Percentiles rank a stretch among this genome's conserved stretches.
Conservation (phyloP, 2,329 filamentous ascomycete species). For the Pezizomycotina sp. region DNA sequence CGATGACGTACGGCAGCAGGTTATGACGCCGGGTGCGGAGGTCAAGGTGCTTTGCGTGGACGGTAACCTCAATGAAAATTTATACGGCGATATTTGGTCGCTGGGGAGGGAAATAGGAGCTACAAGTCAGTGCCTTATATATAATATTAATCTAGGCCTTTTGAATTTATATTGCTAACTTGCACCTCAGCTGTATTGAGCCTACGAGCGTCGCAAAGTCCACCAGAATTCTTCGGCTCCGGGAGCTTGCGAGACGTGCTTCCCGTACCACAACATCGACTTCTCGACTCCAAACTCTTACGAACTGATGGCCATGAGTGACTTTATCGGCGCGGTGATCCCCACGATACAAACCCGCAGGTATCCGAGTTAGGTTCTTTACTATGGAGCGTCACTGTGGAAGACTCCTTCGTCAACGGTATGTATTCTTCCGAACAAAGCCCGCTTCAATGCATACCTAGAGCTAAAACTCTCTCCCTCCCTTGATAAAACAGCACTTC, state of each 20-base stretch:
- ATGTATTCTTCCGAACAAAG: background rate
- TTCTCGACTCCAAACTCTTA: constrained; percentile 68
- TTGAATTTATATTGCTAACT: background rate
- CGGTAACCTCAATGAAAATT: constrained; percentile 59
- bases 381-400: constrained; percentile 51
- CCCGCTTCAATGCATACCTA: background rate
- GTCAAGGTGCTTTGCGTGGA: constrained; percentile 73
- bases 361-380: constrained; percentile 53
- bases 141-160: background rate
- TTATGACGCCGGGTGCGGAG: constrained; percentile 26
- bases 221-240: constrained; percentile 44
- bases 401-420: constrained; percentile 14
- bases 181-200: constrained; percentile 55
- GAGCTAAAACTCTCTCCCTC: too few species aligned
- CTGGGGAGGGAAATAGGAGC: constrained; percentile 41
- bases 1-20: background rate
- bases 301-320: constrained; percentile 67
- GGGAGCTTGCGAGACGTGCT: constrained; percentile 35
- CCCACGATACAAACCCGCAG: constrained; percentile 46
- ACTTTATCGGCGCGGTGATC: constrained; percentile 47
- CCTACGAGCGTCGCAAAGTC: constrained; percentile 76
- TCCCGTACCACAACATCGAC: constrained; percentile 47
- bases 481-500: too few species aligned
- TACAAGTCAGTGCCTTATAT: constrained; percentile 5
- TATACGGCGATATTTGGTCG: constrained; percentile 52